Evolutionary conservation across 1,284 basidiomycete genomes (phyloP).

Genomic region (Irpex sp.): DNA sequence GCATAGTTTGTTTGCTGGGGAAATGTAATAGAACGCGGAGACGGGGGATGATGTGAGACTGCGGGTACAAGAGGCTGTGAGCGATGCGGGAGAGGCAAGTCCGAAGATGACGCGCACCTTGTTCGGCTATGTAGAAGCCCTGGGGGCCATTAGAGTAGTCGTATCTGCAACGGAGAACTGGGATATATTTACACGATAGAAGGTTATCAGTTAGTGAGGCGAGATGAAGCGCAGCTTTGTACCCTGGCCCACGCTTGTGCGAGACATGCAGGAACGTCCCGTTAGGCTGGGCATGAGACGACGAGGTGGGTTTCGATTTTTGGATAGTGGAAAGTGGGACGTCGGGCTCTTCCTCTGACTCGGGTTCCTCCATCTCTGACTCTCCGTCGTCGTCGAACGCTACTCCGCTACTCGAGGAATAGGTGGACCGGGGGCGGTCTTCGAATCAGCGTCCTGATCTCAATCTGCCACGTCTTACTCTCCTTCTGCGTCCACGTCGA

Average conservation of each 20-base stretch:
- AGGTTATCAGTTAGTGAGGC: no score
- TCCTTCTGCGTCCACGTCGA: not conserved
- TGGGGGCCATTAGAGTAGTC: slow-evolving; percentile 89
- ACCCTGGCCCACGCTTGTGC: not conserved
- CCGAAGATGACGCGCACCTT: slow-evolving; percentile 49
- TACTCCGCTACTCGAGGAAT: not conserved
- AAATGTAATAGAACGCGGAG: slow-evolving; percentile 96
- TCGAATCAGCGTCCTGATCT: not conserved
- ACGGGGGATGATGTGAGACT: slow-evolving; percentile 96
- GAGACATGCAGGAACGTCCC: not conserved
- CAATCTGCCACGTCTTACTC: not conserved
- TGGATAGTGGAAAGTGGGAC: not conserved
- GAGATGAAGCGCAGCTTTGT: no score
- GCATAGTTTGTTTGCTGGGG: slow-evolving; percentile 78
- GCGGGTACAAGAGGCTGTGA: slow-evolving; percentile 4
- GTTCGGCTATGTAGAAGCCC: slow-evolving; percentile 97
- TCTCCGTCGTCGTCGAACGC: not conserved
- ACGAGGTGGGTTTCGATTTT: not conserved
- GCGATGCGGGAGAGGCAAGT: not conserved
- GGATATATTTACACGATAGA: no score
- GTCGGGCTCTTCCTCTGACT: not conserved
- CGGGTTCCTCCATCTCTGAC: not conserved
- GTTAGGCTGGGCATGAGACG: not conserved
- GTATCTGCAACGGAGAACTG: slow-evolving; percentile 90
- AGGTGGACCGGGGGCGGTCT: not conserved